Base-by-base conservation (phyloP, 164 flowering plant species). In the Nymphaea colorata region DNA sequence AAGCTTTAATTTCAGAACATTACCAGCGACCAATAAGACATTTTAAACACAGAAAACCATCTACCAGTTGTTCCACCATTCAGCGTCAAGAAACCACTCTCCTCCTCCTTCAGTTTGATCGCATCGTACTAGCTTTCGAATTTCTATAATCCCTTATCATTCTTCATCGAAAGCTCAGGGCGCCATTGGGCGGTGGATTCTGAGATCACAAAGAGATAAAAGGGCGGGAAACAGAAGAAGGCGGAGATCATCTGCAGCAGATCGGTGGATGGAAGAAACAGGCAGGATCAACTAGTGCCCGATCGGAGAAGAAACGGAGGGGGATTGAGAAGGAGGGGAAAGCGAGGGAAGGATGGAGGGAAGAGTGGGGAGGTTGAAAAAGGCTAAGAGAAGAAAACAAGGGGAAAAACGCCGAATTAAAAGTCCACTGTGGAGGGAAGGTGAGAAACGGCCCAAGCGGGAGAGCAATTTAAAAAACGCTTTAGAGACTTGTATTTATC, bases 401-500 rank as follows among this genome's bases (percentile, higher is more conserved):
- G 87, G 90, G 91, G 82, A 84, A 17, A 17, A 17, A 61, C 80
- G 88, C 81, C 82, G 87, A 86, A 87, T 82, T 76, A 85, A 81
- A 73, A 82, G 85, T 86, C 81, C 36, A 25, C 85, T 84, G 85
- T 90, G 98, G 98, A 91, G 98, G 98, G 98, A 91, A 91, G 71
- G 59, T 74, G 69, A 62, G 72, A 51, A 73, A 66, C 36, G 36
- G 36, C 36, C 36, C 36, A 25, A 25, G 36, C 36, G 36, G 36
- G 36, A 25, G 36, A 25, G 36, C 36, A 25, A 25, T 25, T 25
- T 25, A 25, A 25, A 25, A 25, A 25, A 25, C 0, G 36, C 36
- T 25, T 1, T 25, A 25, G 36, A 25, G 36, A 25, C 36, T 25
- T 25, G 36, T 25, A 25, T 25, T 25, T 25, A 25, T 25, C 0